Base-by-base conservation (phyloP, 495 filamentous ascomycete species). In the Tuber aestivum region DNA sequence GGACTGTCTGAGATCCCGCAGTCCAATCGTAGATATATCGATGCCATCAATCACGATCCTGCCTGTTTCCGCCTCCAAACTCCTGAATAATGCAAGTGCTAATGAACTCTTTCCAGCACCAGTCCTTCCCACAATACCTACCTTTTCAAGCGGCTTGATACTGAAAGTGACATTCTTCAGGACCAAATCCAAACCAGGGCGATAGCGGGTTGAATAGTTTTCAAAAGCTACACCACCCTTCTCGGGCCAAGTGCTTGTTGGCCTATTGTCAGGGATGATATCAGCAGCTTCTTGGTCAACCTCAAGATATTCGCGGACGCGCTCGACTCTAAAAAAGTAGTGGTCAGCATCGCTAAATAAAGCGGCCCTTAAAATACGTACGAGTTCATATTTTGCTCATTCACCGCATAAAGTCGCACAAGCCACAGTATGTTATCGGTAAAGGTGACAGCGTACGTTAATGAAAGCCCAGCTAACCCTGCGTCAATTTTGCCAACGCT, bases 341-440 rank as follows among this genome's bases (percentile, higher is more conserved):
- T 2, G 37, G 69, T 82, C 71, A 82, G 77, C 44, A 79, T 44
- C 23, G 70, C 32, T 18, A 45, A 40, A 14, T 37, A 38, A 65
- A 9, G 38, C 16, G 6, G 71, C 27, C 75, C 23, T 69, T 37
- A 14, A 23, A 69, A 61, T 14, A 76, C 76, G 72, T 61, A 78
- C 68, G 94, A 95, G 85, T 99, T 99, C 96, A 99, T 98, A 84
- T 97, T 98, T 85, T 98, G 96, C 83, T 99, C 96, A 80, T 97
- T 97, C 81, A 92, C 87, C 0, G 95, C 91, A 81, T 98, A 99
- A n/a, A 97, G 87, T 35, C 96, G 89, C 40, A 98, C 94, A 74
- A 98, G 91, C 96, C 96, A 99, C 27, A 99, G 87, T 27, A 99
- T 90, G 76, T 97, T 97, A 83, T 98, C 96, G 1, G 94, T 97